Evolutionary conservation across 352 stramenopile genomes (phyloP), one percentile per base, ranked within the genome.

Genomic region (Pythium rhizo-oryzae): DNA sequence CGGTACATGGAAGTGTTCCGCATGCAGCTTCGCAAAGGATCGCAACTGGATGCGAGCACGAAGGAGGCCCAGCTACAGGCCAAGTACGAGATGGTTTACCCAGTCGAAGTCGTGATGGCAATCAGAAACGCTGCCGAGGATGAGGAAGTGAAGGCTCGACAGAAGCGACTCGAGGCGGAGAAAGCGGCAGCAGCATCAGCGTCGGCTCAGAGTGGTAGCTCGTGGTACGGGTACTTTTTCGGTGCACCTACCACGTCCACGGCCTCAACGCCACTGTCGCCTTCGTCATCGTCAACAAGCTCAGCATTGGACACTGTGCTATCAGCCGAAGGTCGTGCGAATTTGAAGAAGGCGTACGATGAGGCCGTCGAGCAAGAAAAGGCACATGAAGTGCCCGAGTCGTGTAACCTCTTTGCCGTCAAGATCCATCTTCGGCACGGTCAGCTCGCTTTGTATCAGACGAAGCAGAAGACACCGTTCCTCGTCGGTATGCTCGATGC

Each of bases 191-290:
- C 70, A 16, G 62, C 65, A 41, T 37, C 73, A 58, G 52, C 74
- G 37, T 19, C 68, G 70, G 43, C 50, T 28, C n/a, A n/a, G n/a
- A 59, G 66, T 19, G 77, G 77, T 35, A 71, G 74, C 2, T 89
- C 84, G 2, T 95, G 87, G 87, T 95, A 93, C 56, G 82, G 75
- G 15, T 95, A 94, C 55, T 93, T 95, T 59, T 95, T 95, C 46
- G 79, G 82, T 44, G 71, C 69, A 8, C 64, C 78, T 19, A 18
- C 64, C 21, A 15, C 35, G 9, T 21, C 55, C 24, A 65, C n/a
- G n/a, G n/a, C 43, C 16, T 44, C 67, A 59, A 72, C 23, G 24
- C 57, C 59, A 30, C 49, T 56, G 19, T 63, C 55, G 3, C 19
- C 63, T 46, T 24, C 63, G 16, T 21, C 63, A n/a, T 39, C 54